These are phyloP conservation scores for Populus ilicifolia DNA, from an alignment of 345 rosid species.

Conservation along the genomic window DNA sequence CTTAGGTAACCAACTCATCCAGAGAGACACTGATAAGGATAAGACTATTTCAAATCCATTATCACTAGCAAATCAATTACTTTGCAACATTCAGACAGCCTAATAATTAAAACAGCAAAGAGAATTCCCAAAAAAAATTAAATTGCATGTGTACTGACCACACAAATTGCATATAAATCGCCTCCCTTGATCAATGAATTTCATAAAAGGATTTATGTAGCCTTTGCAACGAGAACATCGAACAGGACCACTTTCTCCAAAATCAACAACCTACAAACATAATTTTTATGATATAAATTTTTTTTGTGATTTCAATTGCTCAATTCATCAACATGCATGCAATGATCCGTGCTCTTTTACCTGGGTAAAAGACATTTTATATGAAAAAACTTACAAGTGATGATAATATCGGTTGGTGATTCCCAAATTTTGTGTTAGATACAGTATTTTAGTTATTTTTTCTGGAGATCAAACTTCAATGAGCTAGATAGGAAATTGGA, in stretches of 20 bases:
- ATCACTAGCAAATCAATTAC: background rate
- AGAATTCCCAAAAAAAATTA: background rate
- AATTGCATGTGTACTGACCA: constrained; percentile 15
- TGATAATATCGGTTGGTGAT: background rate
- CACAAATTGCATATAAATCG: constrained; percentile 34
- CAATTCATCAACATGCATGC: background rate
- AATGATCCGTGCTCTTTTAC: background rate
- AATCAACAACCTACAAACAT: constrained; percentile 31
- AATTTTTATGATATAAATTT: background rate
- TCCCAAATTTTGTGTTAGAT: background rate
- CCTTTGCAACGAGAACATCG: constrained; percentile 39
- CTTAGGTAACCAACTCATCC: background rate
- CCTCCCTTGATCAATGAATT: constrained; percentile 34
- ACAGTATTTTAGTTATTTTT: background rate
- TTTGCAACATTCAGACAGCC: background rate
- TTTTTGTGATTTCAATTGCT: background rate
- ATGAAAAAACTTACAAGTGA: background rate
- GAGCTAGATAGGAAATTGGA: background rate
- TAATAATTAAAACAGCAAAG: background rate
- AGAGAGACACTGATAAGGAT: background rate
- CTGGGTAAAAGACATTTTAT: background rate
- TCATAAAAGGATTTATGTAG: constrained; percentile 35
- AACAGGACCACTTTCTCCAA: constrained; percentile 36
- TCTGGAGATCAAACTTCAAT: background rate
- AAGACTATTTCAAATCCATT: background rate